Base-by-base conservation (phyloP, 2,329 filamentous ascomycete genomes). In the Dothistroma septosporum region DNA sequence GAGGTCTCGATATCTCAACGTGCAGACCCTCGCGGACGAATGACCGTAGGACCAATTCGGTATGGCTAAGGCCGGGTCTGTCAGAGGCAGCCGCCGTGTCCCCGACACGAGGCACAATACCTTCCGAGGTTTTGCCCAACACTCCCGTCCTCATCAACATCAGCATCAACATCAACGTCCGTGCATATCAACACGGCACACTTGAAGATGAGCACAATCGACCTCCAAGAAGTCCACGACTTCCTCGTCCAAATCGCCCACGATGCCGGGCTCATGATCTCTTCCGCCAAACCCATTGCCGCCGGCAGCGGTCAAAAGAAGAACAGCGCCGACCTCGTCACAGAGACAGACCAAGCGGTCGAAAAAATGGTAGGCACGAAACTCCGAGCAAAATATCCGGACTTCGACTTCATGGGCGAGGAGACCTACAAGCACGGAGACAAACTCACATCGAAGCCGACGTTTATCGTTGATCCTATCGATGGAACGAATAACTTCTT, bases 401-500 rank as follows among this genome's bases (percentile, higher is more conserved):
- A 76, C 57, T 84, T 82, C 70, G 70, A 76, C 75, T 90, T 91
- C 74, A 85, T 91, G 74, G 88, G 88, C 72, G 88, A 91, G 72
- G 89, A 93, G 76, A 91, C 89, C 2, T 86, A 91, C 78, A 80
- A 85, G 64, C 83, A 87, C 1, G 88, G 88, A 68, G 77, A 77
- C 66, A 75, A 70, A n/a, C 79, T 93, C 52, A 87, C 85, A 0
- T 74, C 80, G 32, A 82, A 82, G 16, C 89, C 90, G 1, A 93
- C 90, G 48, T 92, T 92, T 76, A 83, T 92, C 70, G 87, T 90
- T 66, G 90, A 93, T 73, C 90, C 90, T 49, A 92, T 93, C 68
- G 90, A 93, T 76, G 90, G 88, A 70, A 92, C 85, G 7, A 91
- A 87, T 55, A 92, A 92, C 80, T 92, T 93, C 71, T 83, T 92